Evolutionary conservation across 495 filamentous ascomycete genomes (phyloP), one percentile per base, ranked within the genome.

Genomic region (Glonium stellatum): DNA sequence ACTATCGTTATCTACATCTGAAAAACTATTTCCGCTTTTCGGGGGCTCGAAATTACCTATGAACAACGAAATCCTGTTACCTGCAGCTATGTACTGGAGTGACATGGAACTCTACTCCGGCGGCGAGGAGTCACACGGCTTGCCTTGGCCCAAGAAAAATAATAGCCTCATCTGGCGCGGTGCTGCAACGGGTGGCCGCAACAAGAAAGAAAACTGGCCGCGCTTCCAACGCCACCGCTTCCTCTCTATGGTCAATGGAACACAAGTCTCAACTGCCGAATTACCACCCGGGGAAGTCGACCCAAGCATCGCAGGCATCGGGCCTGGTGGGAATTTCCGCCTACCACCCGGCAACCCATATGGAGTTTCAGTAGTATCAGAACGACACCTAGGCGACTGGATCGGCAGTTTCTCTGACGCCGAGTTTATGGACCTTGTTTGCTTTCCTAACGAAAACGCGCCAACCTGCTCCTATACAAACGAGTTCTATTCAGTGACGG

Each of bases 51-150:
- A 93, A 70, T 76, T 90, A 49, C 79, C 81, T 41, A 81, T 86
- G 54, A 92, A 90, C 73, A 90, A 89, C 69, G 88, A 92, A 58
- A 87, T 92, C 61, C 78, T 92, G 22, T 82, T 93, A 56, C 88
- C 88, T 0, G 82, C 85, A 0, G 82, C 87, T 54, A 87, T 87
- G 83, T 89, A 90, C 70, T 86, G 84, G 75, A 79, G 54, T 41
- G 57, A 52, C 73, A 11, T 49, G 42, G 22, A 37, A 23, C n/a
- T n/a, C 21, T 52, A 35, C 54, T 78, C 76, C 3, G 83, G 83
- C 52, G 75, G 78, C 59, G 72, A 75, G 15, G 72, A 75, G 15
- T 41, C 58, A 0, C 31, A 22, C 41, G 27, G 31, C n/a, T 22
- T 4, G 57, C 71, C 18, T 87, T 67, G 87, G 87, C 65, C 67